Base-by-base conservation (phyloP, 805 yeast species). In the Ogataea philodendri region DNA sequence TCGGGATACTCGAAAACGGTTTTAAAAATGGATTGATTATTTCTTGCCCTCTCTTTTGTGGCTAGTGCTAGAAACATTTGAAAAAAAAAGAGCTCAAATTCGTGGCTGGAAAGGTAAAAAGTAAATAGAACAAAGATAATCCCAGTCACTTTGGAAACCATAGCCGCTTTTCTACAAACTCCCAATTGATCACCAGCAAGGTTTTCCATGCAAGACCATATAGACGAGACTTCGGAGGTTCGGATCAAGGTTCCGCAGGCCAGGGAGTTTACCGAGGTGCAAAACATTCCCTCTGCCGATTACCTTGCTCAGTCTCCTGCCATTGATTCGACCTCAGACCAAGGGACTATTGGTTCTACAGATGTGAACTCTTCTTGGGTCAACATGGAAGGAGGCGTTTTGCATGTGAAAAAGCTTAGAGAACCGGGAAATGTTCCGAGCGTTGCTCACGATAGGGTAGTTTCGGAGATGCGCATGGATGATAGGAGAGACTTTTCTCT, bases 261-360 rank as follows among this genome's bases (percentile, higher is more conserved):
- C 5, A 26, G 32, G 18, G 30, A 32, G 24, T 24, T 40, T 9
- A 32, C 31, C 14, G 37, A 41, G 5, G 47, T 53, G 9, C 52
- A 51, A 10, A 42, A 50, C 25, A 35, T 54, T 14, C 55, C 59
- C 3, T 52, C 58, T 3, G 56, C 58, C 3, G 29, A 52, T 6
- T 32, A 36, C 25, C 31, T 24, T 14, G 26, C 32, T 9, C 42
- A 35, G 16, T 14, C 30, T 7, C 21, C 34, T 16, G 7, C 26
- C 11, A 21, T 16, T 21, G 27, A 22, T 15, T 30, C 39, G 14
- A 23, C 29, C 19, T 9, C 39, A 5, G 25, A 30, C 6, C n/a
- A 22, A 4, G 15, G 13, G 5, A 11, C 26, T 3, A 13, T 9
- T 16, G 15, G 16, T 9, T 5, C 10, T 7, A 26, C 5, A 15